phyloP scores from a whole-genome alignment of 1,139 yeast genomes.

The Lodderomyces oxycetoniae region DNA sequence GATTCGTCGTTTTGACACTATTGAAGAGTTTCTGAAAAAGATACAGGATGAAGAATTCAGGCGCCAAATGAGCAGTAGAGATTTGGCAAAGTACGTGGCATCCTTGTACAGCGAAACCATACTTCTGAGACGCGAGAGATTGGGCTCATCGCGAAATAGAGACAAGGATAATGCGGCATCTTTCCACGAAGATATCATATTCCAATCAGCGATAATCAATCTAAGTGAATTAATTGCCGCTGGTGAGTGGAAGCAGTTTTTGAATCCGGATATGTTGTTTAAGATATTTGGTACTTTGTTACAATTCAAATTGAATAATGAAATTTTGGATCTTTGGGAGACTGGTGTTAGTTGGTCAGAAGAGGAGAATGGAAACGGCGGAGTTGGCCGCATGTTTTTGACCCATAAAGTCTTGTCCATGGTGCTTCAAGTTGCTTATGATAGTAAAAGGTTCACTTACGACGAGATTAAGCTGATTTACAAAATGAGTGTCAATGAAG shows the following conservation, averaged over 20 bases:
- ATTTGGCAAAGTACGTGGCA: slow-evolving; percentile 24
- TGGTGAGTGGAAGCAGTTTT: slow-evolving; percentile 29
- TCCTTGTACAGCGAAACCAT: slow-evolving; percentile 8
- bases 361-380: slow-evolving; percentile 1
- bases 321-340: slow-evolving; percentile 42
- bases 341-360: slow-evolving; percentile 33
- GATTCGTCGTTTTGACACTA: slow-evolving; percentile 4
- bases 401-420: slow-evolving; percentile 65
- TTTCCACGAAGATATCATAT: slow-evolving; percentile 27
- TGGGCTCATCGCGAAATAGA: slow-evolving; percentile 25
- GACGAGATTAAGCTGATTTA: slow-evolving; percentile 45
- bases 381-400: slow-evolving; percentile 26
- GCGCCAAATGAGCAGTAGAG: slow-evolving; percentile 19
- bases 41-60: slow-evolving; percentile 30
- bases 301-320: slow-evolving; percentile 33
- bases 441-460: slow-evolving; percentile 56
- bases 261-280: slow-evolving; percentile 25
- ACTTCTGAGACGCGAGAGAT: slow-evolving; percentile 9
- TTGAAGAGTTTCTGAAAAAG: slow-evolving; percentile 20
- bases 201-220: slow-evolving; percentile 32
- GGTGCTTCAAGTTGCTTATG: slow-evolving; percentile 64
- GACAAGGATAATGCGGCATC: slow-evolving; percentile 36
- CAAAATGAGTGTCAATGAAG: slow-evolving; percentile 30
- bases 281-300: slow-evolving; percentile 20
- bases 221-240: slow-evolving; percentile 28